Percentiles rank a stretch among this genome's conserved stretches.
Conservation (phyloP, 345 rosid species). For the Dipteronia dyeriana region DNA sequence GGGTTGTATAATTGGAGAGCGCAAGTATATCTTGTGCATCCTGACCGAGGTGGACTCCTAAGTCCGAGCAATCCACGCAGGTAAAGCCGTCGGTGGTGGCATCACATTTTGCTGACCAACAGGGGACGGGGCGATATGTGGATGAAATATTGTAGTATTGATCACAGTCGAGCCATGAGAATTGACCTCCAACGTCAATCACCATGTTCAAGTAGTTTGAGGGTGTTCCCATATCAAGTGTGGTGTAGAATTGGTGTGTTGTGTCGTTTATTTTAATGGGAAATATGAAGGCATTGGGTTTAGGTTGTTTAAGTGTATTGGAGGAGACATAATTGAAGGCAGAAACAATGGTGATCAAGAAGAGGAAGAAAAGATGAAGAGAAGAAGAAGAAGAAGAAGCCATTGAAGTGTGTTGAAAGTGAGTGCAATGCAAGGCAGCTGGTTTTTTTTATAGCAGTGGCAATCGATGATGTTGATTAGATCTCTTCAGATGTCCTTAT, state of each 20-base stretch:
- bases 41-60: slow-evolving; percentile 26
- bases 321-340: no score
- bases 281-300: no score
- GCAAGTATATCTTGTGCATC: slow-evolving; percentile 45
- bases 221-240: no score
- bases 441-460: no score
- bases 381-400: slow-evolving; percentile 4
- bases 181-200: slow-evolving; percentile 42
- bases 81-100: background rate
- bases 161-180: slow-evolving; percentile 45
- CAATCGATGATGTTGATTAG: no score
- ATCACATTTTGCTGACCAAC: slow-evolving; percentile 32
- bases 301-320: no score
- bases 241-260: no score
- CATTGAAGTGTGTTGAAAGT: no score
- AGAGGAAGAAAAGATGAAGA: background rate
- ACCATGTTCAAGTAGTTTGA: background rate
- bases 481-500: no score
- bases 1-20: slow-evolving; percentile 26
- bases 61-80: slow-evolving; percentile 22
- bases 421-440: no score
- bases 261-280: no score
- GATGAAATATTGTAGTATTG: slow-evolving; percentile 38
- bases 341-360: background rate
- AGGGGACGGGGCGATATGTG: slow-evolving; percentile 29